Percentiles rank a stretch among this genome's conserved stretches.
These are phyloP conservation scores for Parmelia sp. DNA, from an alignment of 495 filamentous ascomycete species.

Conservation along the genomic window DNA sequence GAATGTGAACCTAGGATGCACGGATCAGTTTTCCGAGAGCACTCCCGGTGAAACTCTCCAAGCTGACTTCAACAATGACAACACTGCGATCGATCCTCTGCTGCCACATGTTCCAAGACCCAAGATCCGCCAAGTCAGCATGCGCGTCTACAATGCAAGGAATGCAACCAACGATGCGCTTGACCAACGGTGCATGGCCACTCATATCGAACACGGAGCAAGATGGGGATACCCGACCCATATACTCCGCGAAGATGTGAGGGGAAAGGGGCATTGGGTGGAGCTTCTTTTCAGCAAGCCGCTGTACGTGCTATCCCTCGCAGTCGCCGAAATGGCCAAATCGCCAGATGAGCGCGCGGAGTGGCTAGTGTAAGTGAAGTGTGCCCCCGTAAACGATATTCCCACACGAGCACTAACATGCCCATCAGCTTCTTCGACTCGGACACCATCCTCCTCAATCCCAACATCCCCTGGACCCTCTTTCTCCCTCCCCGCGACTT, in stretches of 20 bases:
- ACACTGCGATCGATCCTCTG: background rate
- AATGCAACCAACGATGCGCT: background rate
- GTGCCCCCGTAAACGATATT: too few relatives aligned
- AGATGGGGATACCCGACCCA: conserved; percentile 5
- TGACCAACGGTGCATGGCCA: background rate
- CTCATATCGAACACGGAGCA: background rate
- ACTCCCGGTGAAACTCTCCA: background rate
- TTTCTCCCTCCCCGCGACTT: conserved; percentile 38
- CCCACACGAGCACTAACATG: background rate
- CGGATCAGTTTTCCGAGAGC: background rate
- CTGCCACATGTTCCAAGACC: background rate
- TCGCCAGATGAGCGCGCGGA: background rate
- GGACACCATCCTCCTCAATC: conserved; percentile 31
- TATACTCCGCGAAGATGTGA: background rate
- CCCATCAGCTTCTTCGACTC: conserved; percentile 22
- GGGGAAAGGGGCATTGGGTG: background rate
- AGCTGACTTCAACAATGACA: background rate
- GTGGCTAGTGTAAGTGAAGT: background rate
- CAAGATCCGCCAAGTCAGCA: background rate
- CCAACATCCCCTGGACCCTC: conserved; percentile 28
- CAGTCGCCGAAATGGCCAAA: background rate
- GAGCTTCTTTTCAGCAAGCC: background rate
- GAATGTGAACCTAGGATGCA: background rate
- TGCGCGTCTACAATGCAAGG: background rate
- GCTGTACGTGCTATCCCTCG: background rate